Evolutionary conservation across 31 red algal species (phyloP).

Genomic region (Endocladia muricata): DNA sequence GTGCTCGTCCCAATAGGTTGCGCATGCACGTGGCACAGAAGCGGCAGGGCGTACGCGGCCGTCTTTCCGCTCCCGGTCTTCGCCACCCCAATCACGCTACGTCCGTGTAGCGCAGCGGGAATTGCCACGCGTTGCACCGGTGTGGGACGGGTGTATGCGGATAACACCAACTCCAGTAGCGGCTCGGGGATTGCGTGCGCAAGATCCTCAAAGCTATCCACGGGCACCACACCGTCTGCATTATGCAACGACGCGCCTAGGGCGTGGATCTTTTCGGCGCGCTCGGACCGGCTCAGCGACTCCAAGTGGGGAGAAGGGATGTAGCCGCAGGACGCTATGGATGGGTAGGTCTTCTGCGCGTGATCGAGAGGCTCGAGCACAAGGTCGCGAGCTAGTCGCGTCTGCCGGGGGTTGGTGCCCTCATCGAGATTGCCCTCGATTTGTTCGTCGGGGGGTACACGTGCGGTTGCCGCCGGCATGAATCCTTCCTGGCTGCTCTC

Average conservation of each 20-base stretch:
- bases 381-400: background rate
- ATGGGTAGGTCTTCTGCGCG: background rate
- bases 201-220: slow-evolving; percentile 48
- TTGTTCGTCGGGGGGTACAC: background rate
- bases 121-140: slow-evolving; percentile 63
- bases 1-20: slow-evolving; percentile 7
- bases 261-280: background rate
- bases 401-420: background rate
- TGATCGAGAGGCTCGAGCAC: slow-evolving; percentile 15
- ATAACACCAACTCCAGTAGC: slow-evolving; percentile 9
- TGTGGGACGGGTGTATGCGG: slow-evolving; percentile 43
- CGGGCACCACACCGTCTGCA: background rate
- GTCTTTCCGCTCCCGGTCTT: slow-evolving; percentile 90
- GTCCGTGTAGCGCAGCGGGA: slow-evolving; percentile 41
- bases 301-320: background rate
- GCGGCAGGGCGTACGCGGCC: slow-evolving; percentile 69
- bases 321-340: background rate
- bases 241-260: background rate
- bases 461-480: no score
- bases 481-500: slow-evolving; percentile 9
- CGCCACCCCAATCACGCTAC: slow-evolving; percentile 64
- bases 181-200: slow-evolving; percentile 20
- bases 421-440: background rate
- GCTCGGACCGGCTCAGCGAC: background rate
- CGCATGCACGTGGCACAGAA: slow-evolving; percentile 36